These are phyloP conservation scores for Acanthamoeba castellanii DNA, from an alignment of 208 protist genomes.

Conservation along the genomic window DNA sequence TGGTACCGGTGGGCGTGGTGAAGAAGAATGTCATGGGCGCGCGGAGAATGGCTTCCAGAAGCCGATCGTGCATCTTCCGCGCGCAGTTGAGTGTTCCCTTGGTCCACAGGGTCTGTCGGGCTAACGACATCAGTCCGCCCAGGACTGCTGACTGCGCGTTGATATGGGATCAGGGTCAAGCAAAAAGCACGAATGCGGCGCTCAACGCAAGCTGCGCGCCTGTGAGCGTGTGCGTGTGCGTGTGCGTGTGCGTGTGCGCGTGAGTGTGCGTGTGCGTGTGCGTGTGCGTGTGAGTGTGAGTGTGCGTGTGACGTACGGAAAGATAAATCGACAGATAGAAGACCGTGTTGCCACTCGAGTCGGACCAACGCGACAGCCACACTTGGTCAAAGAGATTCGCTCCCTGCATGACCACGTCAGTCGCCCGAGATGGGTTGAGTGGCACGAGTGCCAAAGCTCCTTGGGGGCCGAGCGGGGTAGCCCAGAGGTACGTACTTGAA, in stretches of 20 bases:
- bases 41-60: constrained; percentile 61
- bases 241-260: constrained; percentile 37
- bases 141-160: not conserved
- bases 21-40: constrained; percentile 42
- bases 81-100: constrained; percentile 44
- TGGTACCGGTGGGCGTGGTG: not conserved
- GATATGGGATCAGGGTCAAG: not conserved
- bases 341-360: constrained; percentile 61
- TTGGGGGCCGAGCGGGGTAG: not conserved
- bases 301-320: not conserved
- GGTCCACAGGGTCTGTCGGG: not conserved
- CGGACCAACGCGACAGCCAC: constrained; percentile 9
- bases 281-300: constrained; percentile 18
- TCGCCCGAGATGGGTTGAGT: too few relatives aligned
- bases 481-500: not conserved
- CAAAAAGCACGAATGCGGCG: not conserved
- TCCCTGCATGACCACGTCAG: not conserved
- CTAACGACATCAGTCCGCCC: not conserved
- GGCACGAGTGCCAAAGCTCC: not conserved
- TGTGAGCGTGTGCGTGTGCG: not conserved
- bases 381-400: not conserved
- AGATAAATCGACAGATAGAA: constrained; percentile 27
- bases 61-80: constrained; percentile 30
- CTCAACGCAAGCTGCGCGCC: not conserved
- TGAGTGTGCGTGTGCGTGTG: not conserved